A percentile compares a stretch with the other conserved stretches of the same genome.
Conservation (phyloP, 495 filamentous ascomycete species). For the Talaromyces wortmannii region DNA sequence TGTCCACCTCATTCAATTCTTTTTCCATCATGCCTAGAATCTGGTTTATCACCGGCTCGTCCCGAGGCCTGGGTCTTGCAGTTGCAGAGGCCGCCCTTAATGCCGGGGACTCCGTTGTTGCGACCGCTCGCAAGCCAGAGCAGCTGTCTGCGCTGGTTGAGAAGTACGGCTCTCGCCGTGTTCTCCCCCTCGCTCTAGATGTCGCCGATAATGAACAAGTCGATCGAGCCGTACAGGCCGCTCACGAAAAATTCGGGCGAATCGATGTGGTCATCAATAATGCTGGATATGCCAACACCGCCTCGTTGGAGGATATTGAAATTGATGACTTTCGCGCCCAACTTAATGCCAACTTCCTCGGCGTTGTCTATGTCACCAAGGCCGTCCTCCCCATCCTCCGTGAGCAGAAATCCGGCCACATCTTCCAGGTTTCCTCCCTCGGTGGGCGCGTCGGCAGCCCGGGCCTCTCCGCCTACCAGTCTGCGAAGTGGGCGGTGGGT, state of each 20-base stretch:
- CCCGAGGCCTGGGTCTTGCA: conserved; percentile 48
- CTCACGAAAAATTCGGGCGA: conserved; percentile 16
- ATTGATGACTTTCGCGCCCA: conserved; percentile 11
- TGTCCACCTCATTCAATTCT: no score
- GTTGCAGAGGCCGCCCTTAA: conserved; percentile 38
- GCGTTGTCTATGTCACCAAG: conserved; percentile 9
- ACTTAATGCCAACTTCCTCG: conserved; percentile 17
- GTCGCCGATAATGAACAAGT: conserved; percentile 10
- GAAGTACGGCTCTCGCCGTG: background rate
- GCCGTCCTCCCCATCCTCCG: conserved; percentile 6
- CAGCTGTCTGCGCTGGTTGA: background rate
- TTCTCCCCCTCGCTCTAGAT: conserved; percentile 12
- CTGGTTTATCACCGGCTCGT: conserved; percentile 29
- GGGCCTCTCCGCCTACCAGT: conserved; percentile 34
- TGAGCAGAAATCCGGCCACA: conserved; percentile 4
- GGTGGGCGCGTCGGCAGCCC: conserved; percentile 24
- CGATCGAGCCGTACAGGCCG: conserved; percentile 5
- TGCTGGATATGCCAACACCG: conserved; percentile 17
- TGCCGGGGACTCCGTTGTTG: conserved; percentile 38
- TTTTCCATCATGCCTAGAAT: conserved; percentile 4
- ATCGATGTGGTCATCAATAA: conserved; percentile 27
- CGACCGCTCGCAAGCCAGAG: conserved; percentile 36
- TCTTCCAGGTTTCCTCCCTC: conserved; percentile 28
- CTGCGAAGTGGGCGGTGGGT: conserved; percentile 41
- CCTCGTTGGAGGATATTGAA: conserved; percentile 11